A percentile compares a stretch with the other conserved stretches of the same genome.
phyloP scores from a whole-genome alignment of 257 asterid genomes.

The Galeopsis tetrahit region DNA sequence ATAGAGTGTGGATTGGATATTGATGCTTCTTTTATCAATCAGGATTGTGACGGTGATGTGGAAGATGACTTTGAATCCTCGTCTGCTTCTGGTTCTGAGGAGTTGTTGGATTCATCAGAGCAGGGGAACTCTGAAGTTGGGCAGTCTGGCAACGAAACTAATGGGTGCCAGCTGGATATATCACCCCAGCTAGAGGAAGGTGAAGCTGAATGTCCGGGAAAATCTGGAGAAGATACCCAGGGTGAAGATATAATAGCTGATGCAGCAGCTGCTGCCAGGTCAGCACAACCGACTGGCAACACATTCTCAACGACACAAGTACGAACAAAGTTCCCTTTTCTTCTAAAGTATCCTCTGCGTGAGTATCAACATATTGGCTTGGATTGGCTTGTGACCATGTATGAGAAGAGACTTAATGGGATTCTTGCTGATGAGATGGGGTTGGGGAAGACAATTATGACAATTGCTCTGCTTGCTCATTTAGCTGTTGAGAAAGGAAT shows the following conservation, averaged over 20 bases:
- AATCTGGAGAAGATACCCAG: slow-evolving; percentile 65
- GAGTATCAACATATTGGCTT: slow-evolving; percentile 99
- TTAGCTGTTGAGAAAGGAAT: slow-evolving; percentile 95
- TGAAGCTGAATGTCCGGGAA: slow-evolving; percentile 52
- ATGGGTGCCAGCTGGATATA: slow-evolving; percentile 43
- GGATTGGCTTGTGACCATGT: slow-evolving; percentile 99
- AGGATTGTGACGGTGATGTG: slow-evolving; percentile 56
- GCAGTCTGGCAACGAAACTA: slow-evolving; percentile 49
- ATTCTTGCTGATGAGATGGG: slow-evolving; percentile 99
- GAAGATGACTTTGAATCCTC: slow-evolving; percentile 51
- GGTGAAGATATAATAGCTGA: slow-evolving; percentile 82
- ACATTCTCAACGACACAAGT: slow-evolving; percentile 95
- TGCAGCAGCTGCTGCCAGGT: slow-evolving; percentile 99
- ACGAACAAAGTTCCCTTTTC: slow-evolving; percentile 95
- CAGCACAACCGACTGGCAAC: slow-evolving; percentile 99
- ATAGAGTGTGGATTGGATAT: slow-evolving; percentile 31
- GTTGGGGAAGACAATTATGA: slow-evolving; percentile 98
- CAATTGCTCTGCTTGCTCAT: slow-evolving; percentile 97
- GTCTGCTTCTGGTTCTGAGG: slow-evolving; percentile 67
- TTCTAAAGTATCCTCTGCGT: slow-evolving; percentile 93
- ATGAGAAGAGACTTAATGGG: slow-evolving; percentile 98
- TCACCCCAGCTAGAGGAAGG: slow-evolving; percentile 49
- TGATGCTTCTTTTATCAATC: slow-evolving; percentile 40
- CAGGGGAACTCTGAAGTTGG: slow-evolving; percentile 44
- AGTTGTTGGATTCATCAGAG: slow-evolving; percentile 49